Base-by-base conservation (phyloP, 1,284 basidiomycete genomes). In the Phlebopus sp. region DNA sequence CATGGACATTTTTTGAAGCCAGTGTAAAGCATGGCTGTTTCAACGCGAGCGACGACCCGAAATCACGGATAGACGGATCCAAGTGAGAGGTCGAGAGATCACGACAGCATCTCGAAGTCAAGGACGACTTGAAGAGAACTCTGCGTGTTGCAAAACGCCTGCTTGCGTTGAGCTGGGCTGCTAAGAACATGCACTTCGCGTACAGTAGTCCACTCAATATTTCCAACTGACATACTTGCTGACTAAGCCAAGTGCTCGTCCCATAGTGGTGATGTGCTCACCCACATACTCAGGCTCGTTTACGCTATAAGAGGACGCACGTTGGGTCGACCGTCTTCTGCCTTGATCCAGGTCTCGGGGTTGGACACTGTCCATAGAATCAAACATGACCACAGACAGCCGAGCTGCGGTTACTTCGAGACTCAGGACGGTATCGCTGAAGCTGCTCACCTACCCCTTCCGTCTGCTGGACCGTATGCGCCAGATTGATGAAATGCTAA, bases 391-490 rank as follows among this genome's bases (percentile, higher is more conserved):
- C 27, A 14, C 39, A 39, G 23, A 15, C 13, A 19, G 14, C n/a
- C 37, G 21, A n/a, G 37, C 5, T 9, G 6, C 23, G 14, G 49
- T 57, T 9, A 56, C 52, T 42, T 52, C 59, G 40, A 60, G 57
- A 48, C 50, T 73, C 51, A 74, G 73, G 35, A 55, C 72, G 21
- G 21, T 23, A 18, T 42, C 48, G 9, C 11, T 23, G 13, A 46
- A 64, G 11, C 44, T 76, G 42, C 53, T 76, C 37, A 50, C 63
- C 14, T 64, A 74, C 41, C 73, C 77, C 2, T 71, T 71, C 37
- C 69, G 72, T 32, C 54, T 75, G 4, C 57, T 79, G 8, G 66
- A 69, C n/a, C 66, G 71, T 17, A 67, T 78, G 37, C 68, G 73
- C 36, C 63, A 62, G 15, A 60, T 69, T 23, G 67, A 69, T 23